Evolutionary conservation across 2,329 filamentous ascomycete genomes (phyloP).

Genomic region (Colletotrichum trifolii): DNA sequence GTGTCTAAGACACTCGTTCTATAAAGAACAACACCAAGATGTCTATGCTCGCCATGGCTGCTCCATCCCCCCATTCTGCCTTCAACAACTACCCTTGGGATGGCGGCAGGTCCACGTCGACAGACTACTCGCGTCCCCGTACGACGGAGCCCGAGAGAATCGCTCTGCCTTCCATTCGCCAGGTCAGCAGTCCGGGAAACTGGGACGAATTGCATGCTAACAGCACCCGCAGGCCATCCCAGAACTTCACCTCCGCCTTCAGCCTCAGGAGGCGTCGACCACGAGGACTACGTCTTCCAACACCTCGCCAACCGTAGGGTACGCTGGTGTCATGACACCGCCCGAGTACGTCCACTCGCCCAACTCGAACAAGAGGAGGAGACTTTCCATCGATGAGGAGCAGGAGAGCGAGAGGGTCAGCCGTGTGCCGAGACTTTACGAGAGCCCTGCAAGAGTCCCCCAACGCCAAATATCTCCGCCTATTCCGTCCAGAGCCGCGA

Average conservation of each 20-base stretch:
- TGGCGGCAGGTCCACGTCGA: conserved; percentile 43
- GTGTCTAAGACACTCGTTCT: conserved; percentile 39
- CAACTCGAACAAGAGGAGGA: conserved; percentile 59
- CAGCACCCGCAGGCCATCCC: conserved; percentile 53
- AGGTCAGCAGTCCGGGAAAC: conserved; percentile 51
- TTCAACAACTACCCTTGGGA: conserved; percentile 57
- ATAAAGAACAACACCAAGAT: conserved; percentile 51
- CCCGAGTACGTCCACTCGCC: conserved; percentile 64
- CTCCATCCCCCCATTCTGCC: conserved; percentile 52
- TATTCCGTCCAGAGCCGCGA: conserved; percentile 40
- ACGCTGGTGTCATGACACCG: conserved; percentile 47
- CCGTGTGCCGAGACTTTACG: conserved; percentile 60
- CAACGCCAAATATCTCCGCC: conserved; percentile 51
- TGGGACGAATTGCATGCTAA: conserved; percentile 22
- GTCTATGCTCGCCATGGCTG: conserved; percentile 62
- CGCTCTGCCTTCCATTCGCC: conserved; percentile 63
- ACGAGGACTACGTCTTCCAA: conserved; percentile 47
- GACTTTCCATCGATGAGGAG: conserved; percentile 55
- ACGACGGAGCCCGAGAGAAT: conserved; percentile 52
- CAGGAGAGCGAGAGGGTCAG: conserved; percentile 52
- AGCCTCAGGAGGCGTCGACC: conserved; percentile 44
- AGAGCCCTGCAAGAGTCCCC: conserved; percentile 46
- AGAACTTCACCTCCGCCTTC: conserved; percentile 53
- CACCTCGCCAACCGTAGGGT: conserved; percentile 48
- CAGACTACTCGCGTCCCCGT: conserved; percentile 49